Evolutionary conservation across 352 stramenopile species (phyloP).

Genomic region (Phytophthora melonis): DNA sequence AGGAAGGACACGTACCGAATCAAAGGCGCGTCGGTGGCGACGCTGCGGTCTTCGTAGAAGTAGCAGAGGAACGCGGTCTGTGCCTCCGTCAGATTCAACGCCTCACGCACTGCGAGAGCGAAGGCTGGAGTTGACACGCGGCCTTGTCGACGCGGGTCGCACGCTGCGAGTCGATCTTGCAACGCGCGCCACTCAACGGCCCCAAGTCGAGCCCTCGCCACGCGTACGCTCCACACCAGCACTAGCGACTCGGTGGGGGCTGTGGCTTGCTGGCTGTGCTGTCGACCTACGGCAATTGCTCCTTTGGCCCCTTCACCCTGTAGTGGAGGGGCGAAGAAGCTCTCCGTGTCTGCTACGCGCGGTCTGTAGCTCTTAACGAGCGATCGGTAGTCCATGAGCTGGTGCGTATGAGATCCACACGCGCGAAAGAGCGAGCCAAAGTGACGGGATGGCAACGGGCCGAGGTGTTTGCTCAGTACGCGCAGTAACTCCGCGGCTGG

Average conservation of each 20-base stretch:
- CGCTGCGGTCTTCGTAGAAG: slow-evolving; percentile 81
- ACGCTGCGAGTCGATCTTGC: slow-evolving; percentile 63
- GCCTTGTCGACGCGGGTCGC: slow-evolving; percentile 60
- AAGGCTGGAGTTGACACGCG: slow-evolving; percentile 62
- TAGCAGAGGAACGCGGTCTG: slow-evolving; percentile 77
- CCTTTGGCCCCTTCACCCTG: slow-evolving; percentile 36
- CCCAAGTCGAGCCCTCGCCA: slow-evolving; percentile 57
- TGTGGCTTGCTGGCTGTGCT: slow-evolving; percentile 60
- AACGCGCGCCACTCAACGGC: slow-evolving; percentile 49
- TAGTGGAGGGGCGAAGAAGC: slow-evolving; percentile 51
- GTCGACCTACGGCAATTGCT: slow-evolving; percentile 36
- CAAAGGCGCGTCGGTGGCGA: slow-evolving; percentile 62
- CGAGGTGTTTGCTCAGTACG: slow-evolving; percentile 72
- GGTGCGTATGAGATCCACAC: slow-evolving; percentile 69
- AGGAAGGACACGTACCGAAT: slow-evolving; percentile 80
- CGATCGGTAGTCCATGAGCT: slow-evolving; percentile 78
- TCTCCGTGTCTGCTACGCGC: slow-evolving; percentile 59
- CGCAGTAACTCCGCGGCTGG: slow-evolving; percentile 66
- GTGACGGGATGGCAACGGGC: slow-evolving; percentile 60
- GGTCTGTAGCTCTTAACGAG: slow-evolving; percentile 76
- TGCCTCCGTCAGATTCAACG: slow-evolving; percentile 62
- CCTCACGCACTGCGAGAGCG: slow-evolving; percentile 51
- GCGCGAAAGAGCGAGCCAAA: slow-evolving; percentile 68
- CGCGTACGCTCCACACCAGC: slow-evolving; percentile 77
- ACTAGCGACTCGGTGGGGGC: slow-evolving; percentile 74